Percentiles rank a stretch among this genome's conserved stretches.
Conservation (phyloP, 2,329 filamentous ascomycete species). For the Trichoderma semiorbis region DNA sequence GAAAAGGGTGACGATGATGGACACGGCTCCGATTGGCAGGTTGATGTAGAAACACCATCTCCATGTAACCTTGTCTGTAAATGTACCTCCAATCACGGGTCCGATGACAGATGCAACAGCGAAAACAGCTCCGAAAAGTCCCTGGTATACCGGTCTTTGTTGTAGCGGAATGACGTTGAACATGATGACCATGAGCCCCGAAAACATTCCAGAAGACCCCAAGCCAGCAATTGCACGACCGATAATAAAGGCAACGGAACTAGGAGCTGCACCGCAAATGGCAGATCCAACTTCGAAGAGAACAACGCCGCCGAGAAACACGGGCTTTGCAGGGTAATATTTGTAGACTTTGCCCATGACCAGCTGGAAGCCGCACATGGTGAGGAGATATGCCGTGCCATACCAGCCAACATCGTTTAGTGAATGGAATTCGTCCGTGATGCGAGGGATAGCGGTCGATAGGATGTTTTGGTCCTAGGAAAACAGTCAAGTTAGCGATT, state of each 20-base stretch:
- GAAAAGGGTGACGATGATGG: not conserved
- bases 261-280: constrained; percentile 39
- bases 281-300: constrained; percentile 50
- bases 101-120: constrained; percentile 37
- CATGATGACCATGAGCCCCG: constrained; percentile 8
- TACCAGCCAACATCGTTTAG: constrained; percentile 14
- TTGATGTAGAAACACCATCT: constrained; percentile 20
- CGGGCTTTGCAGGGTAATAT: constrained; percentile 45
- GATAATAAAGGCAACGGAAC: constrained; percentile 41
- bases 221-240: constrained; percentile 45
- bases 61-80: constrained; percentile 31
- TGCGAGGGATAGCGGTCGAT: constrained; percentile 6
- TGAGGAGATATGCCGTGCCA: constrained; percentile 3
- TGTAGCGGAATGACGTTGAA: not conserved
- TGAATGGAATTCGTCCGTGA: constrained; percentile 10
- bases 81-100: constrained; percentile 28
- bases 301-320: constrained; percentile 40
- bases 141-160: constrained; percentile 14
- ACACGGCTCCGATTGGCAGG: constrained; percentile 7
- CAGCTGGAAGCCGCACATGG: constrained; percentile 12
- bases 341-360: constrained; percentile 35
- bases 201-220: constrained; percentile 39
- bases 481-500: not conserved
- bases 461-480: not conserved
- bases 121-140: constrained; percentile 32